These are phyloP conservation scores for Begonia peltatifolia DNA, from an alignment of 306 rosid genomes.

Conservation along the genomic window DNA sequence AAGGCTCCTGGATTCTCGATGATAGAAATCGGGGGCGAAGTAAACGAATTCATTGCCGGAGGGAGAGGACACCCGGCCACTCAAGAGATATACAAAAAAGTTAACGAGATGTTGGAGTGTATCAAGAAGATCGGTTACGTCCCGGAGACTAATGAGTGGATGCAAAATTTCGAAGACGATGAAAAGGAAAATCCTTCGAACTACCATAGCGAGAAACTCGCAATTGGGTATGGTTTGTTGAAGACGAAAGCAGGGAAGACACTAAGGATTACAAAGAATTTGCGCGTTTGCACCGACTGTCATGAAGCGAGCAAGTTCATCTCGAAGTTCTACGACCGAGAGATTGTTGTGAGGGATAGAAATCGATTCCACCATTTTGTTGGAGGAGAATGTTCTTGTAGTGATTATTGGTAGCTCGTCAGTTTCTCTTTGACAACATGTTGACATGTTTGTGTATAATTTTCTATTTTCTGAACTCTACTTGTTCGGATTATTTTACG, in stretches of 20 bases:
- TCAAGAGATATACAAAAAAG: constrained; percentile 23
- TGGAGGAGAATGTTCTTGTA: constrained; percentile 45
- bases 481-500: too few species aligned
- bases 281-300: constrained; percentile 56
- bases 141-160: constrained; percentile 15
- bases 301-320: constrained; percentile 46
- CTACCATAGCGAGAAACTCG: constrained; percentile 53
- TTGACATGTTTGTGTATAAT: too few species aligned
- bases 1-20: constrained; percentile 46
- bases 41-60: constrained; percentile 46
- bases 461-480: too few species aligned
- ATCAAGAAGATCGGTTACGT: constrained; percentile 28
- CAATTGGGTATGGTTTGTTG: constrained; percentile 45
- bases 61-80: constrained; percentile 35
- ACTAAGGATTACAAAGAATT: constrained; percentile 40
- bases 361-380: constrained; percentile 58
- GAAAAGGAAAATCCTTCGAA: constrained; percentile 33
- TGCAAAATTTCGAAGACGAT: constrained; percentile 25
- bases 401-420: constrained; percentile 32
- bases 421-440: neutral
- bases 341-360: constrained; percentile 47
- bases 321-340: constrained; percentile 28
- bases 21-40: constrained; percentile 43
- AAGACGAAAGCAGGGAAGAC: constrained; percentile 34
- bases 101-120: constrained; percentile 31